Evolutionary conservation across 345 rosid species (phyloP).

Genomic region (Pistacia integerrima): DNA sequence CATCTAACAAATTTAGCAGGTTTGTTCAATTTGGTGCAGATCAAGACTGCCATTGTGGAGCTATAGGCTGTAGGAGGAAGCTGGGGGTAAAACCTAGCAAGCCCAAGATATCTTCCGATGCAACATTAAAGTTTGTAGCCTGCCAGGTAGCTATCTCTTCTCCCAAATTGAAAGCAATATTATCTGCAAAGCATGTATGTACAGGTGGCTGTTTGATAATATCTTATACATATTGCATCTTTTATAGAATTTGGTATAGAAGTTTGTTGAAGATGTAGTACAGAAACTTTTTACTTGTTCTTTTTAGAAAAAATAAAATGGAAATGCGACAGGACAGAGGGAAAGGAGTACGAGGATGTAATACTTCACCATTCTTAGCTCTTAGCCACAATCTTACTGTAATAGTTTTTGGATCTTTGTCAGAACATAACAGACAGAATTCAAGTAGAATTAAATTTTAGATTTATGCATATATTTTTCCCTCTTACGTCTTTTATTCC

Average conservation of each 20-base stretch:
- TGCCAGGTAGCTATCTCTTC: slow-evolving; percentile 64
- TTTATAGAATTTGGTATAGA: too few species aligned
- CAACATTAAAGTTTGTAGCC: slow-evolving; percentile 62
- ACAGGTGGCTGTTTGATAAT: too few species aligned
- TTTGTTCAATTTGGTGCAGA: slow-evolving; percentile 99
- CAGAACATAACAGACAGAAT: background rate
- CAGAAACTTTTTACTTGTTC: too few species aligned
- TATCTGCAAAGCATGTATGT: too few species aligned
- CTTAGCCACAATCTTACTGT: background rate
- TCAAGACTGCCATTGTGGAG: slow-evolving; percentile 94
- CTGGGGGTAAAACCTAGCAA: slow-evolving; percentile 78
- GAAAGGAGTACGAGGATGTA: too few species aligned
- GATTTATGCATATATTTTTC: too few species aligned
- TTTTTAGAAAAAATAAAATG: too few species aligned
- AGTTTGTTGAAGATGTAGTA: too few species aligned
- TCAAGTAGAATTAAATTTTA: too few species aligned
- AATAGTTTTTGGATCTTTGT: background rate
- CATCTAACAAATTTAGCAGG: slow-evolving; percentile 69
- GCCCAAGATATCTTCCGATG: slow-evolving; percentile 62
- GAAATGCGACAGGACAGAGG: too few species aligned
- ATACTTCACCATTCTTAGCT: too few species aligned
- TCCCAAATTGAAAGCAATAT: slow-evolving; percentile 53
- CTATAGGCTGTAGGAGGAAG: slow-evolving; percentile 65
- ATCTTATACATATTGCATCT: too few species aligned
- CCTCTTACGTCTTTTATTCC: background rate